These are phyloP conservation scores for Carex scoparia DNA, from an alignment of 176 grass and related monocot genomes.

Conservation along the genomic window DNA sequence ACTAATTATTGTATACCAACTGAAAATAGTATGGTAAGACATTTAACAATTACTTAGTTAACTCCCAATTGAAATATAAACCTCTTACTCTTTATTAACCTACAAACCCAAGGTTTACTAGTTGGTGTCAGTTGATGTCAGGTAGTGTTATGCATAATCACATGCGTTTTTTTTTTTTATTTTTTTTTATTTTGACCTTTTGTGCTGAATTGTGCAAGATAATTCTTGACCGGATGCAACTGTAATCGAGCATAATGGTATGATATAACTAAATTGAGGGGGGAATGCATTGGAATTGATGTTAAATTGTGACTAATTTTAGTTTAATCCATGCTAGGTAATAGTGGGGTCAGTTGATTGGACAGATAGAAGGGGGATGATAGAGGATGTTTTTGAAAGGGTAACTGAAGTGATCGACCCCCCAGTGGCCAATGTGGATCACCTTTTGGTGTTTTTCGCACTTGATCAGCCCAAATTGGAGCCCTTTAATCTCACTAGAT, in stretches of 20 bases:
- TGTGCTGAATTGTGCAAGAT: background rate
- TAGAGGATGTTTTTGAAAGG: constrained; percentile 81
- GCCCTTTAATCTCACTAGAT: constrained; percentile 77
- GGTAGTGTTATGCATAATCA: background rate
- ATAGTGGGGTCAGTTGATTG: constrained; percentile 70
- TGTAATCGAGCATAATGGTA: background rate
- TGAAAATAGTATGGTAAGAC: background rate
- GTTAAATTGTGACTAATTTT: background rate
- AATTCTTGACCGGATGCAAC: background rate
- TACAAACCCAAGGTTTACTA: background rate
- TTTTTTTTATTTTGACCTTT: background rate
- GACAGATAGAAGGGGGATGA: constrained; percentile 61
- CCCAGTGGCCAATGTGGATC: constrained; percentile 78
- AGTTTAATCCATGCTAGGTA: constrained; percentile 23
- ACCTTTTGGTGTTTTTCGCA: constrained; percentile 69
- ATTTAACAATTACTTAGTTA: background rate
- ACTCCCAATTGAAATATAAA: background rate
- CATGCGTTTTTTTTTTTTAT: background rate
- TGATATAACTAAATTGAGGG: background rate
- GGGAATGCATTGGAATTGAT: background rate
- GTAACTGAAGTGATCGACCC: constrained; percentile 61
- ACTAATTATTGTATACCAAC: background rate
- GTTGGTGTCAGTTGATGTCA: background rate
- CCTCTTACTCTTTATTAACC: background rate
- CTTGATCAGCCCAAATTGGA: constrained; percentile 68